Evolutionary conservation across 352 stramenopile species (phyloP), one percentile per base, ranked within the genome.

Genomic region (Phytophthora hibernalis): DNA sequence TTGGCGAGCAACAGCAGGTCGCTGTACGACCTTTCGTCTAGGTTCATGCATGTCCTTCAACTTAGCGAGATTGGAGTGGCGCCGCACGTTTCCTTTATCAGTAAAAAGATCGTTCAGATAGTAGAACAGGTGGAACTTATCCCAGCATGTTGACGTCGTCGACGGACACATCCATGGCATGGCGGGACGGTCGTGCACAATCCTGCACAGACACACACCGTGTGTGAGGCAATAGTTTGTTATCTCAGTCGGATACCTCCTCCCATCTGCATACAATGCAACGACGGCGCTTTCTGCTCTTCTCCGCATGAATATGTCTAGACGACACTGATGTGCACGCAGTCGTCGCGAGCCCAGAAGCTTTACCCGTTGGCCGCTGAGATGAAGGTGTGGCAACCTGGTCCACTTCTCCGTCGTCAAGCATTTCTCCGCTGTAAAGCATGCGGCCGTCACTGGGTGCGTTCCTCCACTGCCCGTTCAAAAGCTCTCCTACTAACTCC

Each of bases 121-220:
- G 38, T 60, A 51, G 11, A 60, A 42, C 30, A 22, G 22, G 6
- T 60, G 38, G 38, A 51, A 50, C n/a, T 60, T 60, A 51, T 60
- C 38, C 38, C 53, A 60, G 38, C 53, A 60, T 22, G 38, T 61
- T 51, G 53, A 33, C 1, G 53, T 61, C 1, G 52, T 59, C 1
- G 15, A 43, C 13, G 24, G 37, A 20, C 52, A 42, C 24, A 59
- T 59, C 52, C 24, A 59, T 2, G 52, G 52, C 24, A 42, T 28
- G 5, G 26, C 26, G 2, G 26, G 26, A 31, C 26, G 4, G 26
- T 31, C 26, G 26, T 31, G 26, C 26, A 59, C 52, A 18, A 59
- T 11, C 2, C 52, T 16, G 18, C 37, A 59, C 16, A 59, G 13
- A 40, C 37, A 49, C 2, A 31, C 3, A 40, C 52, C 37, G 13